A percentile compares a stretch with the other conserved stretches of the same genome.
Conservation (phyloP, 1,284 basidiomycete genomes). For the Coniferiporia weirii region DNA sequence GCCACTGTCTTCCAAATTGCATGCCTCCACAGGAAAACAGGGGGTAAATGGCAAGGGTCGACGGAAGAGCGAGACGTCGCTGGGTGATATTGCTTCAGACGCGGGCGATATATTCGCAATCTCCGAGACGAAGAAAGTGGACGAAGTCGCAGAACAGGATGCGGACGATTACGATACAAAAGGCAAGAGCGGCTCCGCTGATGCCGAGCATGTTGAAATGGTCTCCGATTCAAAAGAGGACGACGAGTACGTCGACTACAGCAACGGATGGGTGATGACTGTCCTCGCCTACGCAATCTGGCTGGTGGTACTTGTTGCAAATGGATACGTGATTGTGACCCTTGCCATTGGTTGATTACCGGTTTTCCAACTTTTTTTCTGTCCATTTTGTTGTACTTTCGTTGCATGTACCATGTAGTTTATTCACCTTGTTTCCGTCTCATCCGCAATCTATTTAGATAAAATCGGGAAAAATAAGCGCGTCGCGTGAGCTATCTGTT, state of each 20-base stretch:
- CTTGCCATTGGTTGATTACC: conserved; percentile 32
- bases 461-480: no score
- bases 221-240: neutral
- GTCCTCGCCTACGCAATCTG: conserved; percentile 57
- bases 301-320: conserved; percentile 63
- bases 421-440: no score
- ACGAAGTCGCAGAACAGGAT: neutral
- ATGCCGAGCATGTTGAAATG: neutral
- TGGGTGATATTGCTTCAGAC: neutral
- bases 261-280: conserved; percentile 54
- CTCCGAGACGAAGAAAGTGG: neutral
- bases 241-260: conserved; percentile 49
- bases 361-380: neutral
- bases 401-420: neutral
- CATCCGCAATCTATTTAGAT: no score
- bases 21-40: neutral
- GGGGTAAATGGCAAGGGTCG: neutral
- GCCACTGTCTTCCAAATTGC: neutral
- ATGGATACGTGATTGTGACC: conserved; percentile 60
- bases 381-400: neutral
- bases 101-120: neutral
- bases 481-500: no score
- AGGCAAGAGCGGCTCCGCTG: conserved; percentile 1
- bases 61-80: conserved; percentile 1
- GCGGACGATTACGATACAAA: neutral